phyloP scores from a whole-genome alignment of 257 asterid species.

The Apocynum venetum region DNA sequence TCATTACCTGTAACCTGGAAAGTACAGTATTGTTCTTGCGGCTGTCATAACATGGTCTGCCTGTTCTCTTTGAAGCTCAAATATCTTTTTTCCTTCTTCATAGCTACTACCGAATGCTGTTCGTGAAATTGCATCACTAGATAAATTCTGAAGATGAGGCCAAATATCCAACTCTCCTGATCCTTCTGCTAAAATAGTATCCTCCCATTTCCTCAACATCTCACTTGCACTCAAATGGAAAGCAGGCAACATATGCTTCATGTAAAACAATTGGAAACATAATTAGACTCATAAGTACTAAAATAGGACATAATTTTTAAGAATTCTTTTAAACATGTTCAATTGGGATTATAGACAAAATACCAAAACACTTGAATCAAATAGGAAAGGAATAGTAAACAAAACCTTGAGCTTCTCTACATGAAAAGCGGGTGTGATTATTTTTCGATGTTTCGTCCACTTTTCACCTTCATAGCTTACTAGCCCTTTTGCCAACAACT shows the following conservation, averaged over 20 bases:
- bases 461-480: conserved; percentile 20
- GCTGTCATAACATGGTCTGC: conserved; percentile 24
- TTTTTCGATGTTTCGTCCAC: conserved; percentile 29
- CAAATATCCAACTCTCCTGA: conserved; percentile 35
- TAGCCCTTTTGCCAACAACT: conserved; percentile 17
- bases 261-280: background rate
- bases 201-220: conserved; percentile 42
- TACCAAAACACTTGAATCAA: too few species aligned
- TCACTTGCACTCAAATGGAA: conserved; percentile 36
- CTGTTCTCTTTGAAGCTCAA: conserved; percentile 42
- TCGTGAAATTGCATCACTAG: conserved; percentile 43
- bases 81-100: conserved; percentile 45
- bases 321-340: too few species aligned
- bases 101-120: conserved; percentile 51
- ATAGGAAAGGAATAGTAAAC: too few species aligned
- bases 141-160: conserved; percentile 37
- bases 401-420: conserved; percentile 25
- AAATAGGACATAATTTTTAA: too few species aligned
- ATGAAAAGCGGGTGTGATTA: conserved; percentile 31
- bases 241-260: conserved; percentile 47
- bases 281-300: too few species aligned
- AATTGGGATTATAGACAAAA: too few species aligned
- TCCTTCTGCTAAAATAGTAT: conserved; percentile 17
- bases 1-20: conserved; percentile 45
- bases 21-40: conserved; percentile 18